A percentile compares a stretch with the other conserved stretches of the same genome.
phyloP scores from a whole-genome alignment of 179 eudicot species.

The Carnegiea gigantea region DNA sequence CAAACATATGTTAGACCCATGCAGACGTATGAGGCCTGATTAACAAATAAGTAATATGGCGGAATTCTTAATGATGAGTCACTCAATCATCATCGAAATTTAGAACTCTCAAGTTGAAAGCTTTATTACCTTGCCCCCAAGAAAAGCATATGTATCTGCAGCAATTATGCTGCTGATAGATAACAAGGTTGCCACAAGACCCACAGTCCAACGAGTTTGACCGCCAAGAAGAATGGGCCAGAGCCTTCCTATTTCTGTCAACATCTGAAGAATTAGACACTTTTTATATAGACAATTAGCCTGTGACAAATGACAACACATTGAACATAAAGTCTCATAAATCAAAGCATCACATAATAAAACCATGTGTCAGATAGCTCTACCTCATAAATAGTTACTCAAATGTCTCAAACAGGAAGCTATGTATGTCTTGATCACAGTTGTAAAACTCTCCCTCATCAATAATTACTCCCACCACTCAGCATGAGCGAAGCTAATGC shows the following conservation, averaged over 20 bases:
- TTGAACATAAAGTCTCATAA: background rate
- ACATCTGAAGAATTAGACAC: constrained; percentile 11
- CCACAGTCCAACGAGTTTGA: constrained; percentile 94
- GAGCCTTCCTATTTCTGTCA: constrained; percentile 59
- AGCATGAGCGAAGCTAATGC: background rate
- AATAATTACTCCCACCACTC: too few relatives aligned
- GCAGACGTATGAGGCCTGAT: background rate
- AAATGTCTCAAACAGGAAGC: background rate
- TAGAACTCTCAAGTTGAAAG: constrained; percentile 11
- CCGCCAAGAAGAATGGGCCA: constrained; percentile 97
- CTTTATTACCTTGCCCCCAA: constrained; percentile 82
- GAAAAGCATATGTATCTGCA: constrained; percentile 93
- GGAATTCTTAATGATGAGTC: background rate
- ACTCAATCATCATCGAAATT: constrained; percentile 3
- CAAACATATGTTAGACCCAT: background rate
- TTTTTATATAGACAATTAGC: background rate
- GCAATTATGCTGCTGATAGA: constrained; percentile 91
- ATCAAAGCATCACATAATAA: background rate
- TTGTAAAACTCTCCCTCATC: background rate
- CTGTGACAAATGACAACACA: constrained; percentile 10
- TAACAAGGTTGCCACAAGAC: constrained; percentile 85
- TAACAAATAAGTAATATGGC: background rate
- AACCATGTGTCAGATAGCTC: background rate
- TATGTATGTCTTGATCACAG: background rate
- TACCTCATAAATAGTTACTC: background rate